Evolutionary conservation across 2,329 filamentous ascomycete species (phyloP), one percentile per base, ranked within the genome.

Genomic region (Aspergillus awamori): DNA sequence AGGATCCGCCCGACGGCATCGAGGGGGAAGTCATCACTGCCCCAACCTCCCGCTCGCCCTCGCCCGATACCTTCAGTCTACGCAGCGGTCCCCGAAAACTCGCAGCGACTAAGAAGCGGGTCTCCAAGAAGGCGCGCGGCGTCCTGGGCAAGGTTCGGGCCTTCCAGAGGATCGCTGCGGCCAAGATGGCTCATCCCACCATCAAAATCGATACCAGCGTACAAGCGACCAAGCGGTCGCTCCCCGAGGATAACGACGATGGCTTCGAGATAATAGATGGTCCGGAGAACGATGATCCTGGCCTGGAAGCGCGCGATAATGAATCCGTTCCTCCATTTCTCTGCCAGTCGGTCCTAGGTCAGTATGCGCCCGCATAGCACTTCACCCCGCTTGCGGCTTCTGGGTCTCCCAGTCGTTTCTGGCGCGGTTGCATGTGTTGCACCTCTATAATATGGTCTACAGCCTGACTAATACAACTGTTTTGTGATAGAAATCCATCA

Each of bases 401-500:
- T 36, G 33, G 8, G 20, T 28, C 8, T 15, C 30, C 20, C 41
- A 13, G 24, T 55, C 8, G 8, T 54, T 45, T n/a, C 38, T 38
- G 17, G 48, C 38, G 28, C 28, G 36, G 8, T 55, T 11, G 17
- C 26, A 51, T 5, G 8, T 2, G 8, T 11, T 53, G 51, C 17
- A 36, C 30, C 22, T 45, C 43, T 17, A 15, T 52, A 13, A 36
- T 17, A 8, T 20, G 22, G 24, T 22, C 47, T 6, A 30, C 22
- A n/a, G 36, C 41, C 8, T 39, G 8, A 51, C 64, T 67, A 61
- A 66, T 30, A 22, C 7, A 36, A 15, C 51, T 26, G 5, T 61
- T 51, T 59, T 63, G 59, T 48, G 30, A 33, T 69, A 87, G 86
- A 88, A 59, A 80, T 89, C 53, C 79, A 82, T 61, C 74, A 79